Conservation (phyloP, 345 rosid genomes). For the Boechera divaricarpa region DNA sequence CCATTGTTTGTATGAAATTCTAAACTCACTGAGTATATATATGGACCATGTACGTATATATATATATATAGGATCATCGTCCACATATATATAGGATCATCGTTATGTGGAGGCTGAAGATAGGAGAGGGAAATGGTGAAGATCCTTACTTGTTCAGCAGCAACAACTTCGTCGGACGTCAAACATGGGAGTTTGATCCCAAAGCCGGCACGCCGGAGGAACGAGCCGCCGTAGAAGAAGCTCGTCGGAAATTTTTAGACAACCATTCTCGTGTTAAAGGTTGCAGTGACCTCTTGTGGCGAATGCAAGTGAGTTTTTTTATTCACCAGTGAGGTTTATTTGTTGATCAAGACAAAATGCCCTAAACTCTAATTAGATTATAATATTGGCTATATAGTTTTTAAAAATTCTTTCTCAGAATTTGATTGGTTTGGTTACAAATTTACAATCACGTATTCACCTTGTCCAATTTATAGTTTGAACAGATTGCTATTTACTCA, state of each 20-base stretch:
- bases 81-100: not conserved
- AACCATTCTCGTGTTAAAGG: constrained; percentile 50
- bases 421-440: not conserved
- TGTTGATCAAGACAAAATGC: not conserved
- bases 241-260: constrained; percentile 48
- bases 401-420: too few relatives aligned
- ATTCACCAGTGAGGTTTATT: not conserved
- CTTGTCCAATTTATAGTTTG: not conserved
- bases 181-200: constrained; percentile 58
- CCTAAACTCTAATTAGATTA: not conserved
- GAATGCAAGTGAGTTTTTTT: constrained; percentile 49
- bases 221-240: constrained; percentile 50
- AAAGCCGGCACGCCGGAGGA: constrained; percentile 54
- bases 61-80: not conserved
- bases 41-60: not conserved
- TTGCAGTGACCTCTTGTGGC: constrained; percentile 56
- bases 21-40: not conserved
- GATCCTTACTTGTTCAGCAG: constrained; percentile 49
- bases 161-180: constrained; percentile 54
- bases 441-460: not conserved
- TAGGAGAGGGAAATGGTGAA: constrained; percentile 50
- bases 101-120: constrained; percentile 59
- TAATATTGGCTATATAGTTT: not conserved
- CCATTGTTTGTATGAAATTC: not conserved
- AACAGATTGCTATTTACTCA: not conserved